Evolutionary conservation across 2,329 filamentous ascomycete genomes (phyloP), one percentile per base, ranked within the genome.

Genomic region (Botrytis elliptica): DNA sequence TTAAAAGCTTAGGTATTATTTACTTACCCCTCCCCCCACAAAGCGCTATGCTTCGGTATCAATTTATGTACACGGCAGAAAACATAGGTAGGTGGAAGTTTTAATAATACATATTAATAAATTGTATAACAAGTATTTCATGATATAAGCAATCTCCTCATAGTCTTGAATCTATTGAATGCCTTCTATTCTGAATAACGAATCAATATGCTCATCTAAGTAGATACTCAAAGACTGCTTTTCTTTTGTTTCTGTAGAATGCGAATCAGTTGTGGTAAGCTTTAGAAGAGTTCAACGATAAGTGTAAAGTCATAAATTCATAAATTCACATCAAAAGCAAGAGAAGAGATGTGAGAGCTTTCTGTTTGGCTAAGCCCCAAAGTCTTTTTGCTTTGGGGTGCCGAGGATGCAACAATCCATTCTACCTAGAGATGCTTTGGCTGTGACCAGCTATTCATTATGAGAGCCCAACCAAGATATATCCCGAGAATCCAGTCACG

Each of bases 341-440:
- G 22, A 63, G n/a, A 72, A 60, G 40, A 36, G 40, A 36, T 33
- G 29, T 12, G 20, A 36, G 25, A 25, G 40, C 9, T 66, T 71
- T 65, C 38, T 16, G n/a, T 67, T 55, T 67, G 70, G 70, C 62
- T 72, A 18, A 67, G 62, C 74, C 75, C 73, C 76, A 69, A 77
- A 77, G 77, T 75, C 71, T 75, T 73, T 77, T 77, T 78, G 76
- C 77, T 77, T 76, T 76, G 75, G 77, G 73, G 74, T 74, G 75
- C 79, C 74, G 71, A 59, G 57, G 73, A 76, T 49, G 76, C 67
- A 76, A 75, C 67, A 73, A 60, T 79, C 72, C 75, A 79, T 80
- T 80, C 75, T 80, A 76, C 74, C 71, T 77, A 75, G 33, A 70
- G 42, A 42, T 59, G 63, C 59, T 60, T 68, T 40, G 63, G 36